Conservation (phyloP, 176 grass and related monocot species). For the Poa pratensis region DNA sequence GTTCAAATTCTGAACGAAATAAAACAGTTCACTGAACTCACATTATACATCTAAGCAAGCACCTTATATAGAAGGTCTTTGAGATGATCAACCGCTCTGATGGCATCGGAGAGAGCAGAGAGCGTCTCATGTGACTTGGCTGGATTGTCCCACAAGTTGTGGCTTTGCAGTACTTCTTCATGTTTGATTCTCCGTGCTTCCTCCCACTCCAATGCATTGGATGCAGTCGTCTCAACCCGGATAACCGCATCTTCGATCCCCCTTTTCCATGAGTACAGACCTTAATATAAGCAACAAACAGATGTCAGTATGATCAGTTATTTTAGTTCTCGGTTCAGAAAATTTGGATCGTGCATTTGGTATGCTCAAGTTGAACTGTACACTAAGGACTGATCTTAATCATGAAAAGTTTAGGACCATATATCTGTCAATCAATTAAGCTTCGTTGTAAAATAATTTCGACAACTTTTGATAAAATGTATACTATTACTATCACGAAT, state of each 20-base stretch:
- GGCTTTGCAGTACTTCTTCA: constrained; percentile 58
- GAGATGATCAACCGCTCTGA: constrained; percentile 75
- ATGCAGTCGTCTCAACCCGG: constrained; percentile 59
- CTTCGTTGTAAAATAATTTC: too few relatives aligned
- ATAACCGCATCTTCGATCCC: constrained; percentile 80
- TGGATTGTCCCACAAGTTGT: constrained; percentile 81
- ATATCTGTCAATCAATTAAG: neutral
- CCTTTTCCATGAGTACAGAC: constrained; percentile 82
- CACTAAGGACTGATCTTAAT: neutral
- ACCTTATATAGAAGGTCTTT: constrained; percentile 95
- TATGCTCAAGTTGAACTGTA: neutral
- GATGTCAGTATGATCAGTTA: neutral
- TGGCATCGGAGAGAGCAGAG: constrained; percentile 70
- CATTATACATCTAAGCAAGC: constrained; percentile 46
- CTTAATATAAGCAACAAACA: constrained; percentile 39
- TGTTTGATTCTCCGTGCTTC: constrained; percentile 75
- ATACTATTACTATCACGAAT: too few relatives aligned
- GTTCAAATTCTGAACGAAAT: neutral
- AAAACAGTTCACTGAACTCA: constrained; percentile 22
- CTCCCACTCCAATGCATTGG: constrained; percentile 71
- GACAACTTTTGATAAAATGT: too few relatives aligned
- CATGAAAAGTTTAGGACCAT: neutral
- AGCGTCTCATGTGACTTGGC: constrained; percentile 67
- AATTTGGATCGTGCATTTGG: neutral
- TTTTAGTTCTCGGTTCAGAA: neutral